phyloP scores from a whole-genome alignment of 2,329 filamentous ascomycete genomes.

The Scytalidium lignicola region DNA sequence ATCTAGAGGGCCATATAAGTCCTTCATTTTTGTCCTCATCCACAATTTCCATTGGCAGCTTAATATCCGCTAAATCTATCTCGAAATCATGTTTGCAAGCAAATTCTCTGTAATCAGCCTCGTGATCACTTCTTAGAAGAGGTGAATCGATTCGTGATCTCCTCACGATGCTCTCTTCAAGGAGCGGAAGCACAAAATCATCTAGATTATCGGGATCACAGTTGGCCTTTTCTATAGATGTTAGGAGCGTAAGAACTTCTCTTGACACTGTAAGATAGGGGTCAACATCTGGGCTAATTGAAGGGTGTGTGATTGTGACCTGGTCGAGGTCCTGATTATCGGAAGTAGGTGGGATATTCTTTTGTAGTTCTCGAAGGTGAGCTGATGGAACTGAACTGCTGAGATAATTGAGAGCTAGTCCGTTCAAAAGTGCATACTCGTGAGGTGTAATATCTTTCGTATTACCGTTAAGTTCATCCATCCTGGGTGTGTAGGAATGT shows the following conservation, averaged over 20 bases:
- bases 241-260: slow-evolving; percentile 18
- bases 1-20: slow-evolving; percentile 14
- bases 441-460: slow-evolving; percentile 15
- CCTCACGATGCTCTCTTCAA: slow-evolving; percentile 5
- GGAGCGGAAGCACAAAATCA: slow-evolving; percentile 3
- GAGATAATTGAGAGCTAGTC: slow-evolving; percentile 20
- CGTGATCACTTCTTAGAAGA: slow-evolving; percentile 21
- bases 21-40: slow-evolving; percentile 22
- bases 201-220: slow-evolving; percentile 11
- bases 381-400: slow-evolving; percentile 8
- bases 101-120: slow-evolving; percentile 22
- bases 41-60: slow-evolving; percentile 23
- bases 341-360: slow-evolving; percentile 1
- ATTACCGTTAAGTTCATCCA: neutral
- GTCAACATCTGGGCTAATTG: slow-evolving; percentile 9
- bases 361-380: slow-evolving; percentile 14
- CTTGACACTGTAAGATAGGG: slow-evolving; percentile 20
- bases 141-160: slow-evolving; percentile 21
- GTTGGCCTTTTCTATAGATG: slow-evolving; percentile 9
- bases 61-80: slow-evolving; percentile 19
- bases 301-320: neutral
- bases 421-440: slow-evolving; percentile 24
- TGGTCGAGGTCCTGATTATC: slow-evolving; percentile 15
- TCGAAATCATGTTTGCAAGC: slow-evolving; percentile 21
- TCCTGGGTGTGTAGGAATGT: neutral